Base-by-base conservation (phyloP, 371 early-diverging fungal species). In the Mortierella sp. region DNA sequence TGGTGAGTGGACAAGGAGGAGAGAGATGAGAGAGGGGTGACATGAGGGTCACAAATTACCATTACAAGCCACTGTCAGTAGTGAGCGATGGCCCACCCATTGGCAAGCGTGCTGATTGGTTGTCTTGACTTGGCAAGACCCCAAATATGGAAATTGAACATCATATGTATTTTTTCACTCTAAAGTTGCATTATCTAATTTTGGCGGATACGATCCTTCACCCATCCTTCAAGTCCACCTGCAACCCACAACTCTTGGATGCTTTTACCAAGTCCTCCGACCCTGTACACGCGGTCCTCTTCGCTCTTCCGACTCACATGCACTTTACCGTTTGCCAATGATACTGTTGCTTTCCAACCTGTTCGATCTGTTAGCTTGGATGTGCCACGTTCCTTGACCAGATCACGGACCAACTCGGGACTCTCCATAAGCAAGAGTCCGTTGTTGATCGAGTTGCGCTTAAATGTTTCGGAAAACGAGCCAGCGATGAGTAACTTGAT, bases 401-500 rank as follows among this genome's bases (percentile, higher is more conserved):
- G 80, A 68, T 91, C 91, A 22, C 86, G 66, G 17, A 97, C 94
- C 7, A 98, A 84, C 59, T 88, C 90, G 4, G 96, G 94, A n/a
- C 90, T 89, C 81, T 96, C 97, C 47, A 97, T 89, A 54, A 95
- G 88, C 42, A 96, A 80, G 17, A 98, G 86, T 5, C 96, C 97
- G 82, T 98, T 98, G 88, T 98, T 98, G 79, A 98, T 93, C 22
- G 97, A 96, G 70, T 98, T 98, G 59, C 98, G 93, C 87, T 97
- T 98, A 84, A 95, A 98, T 1, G 95, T 98, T 78, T 98, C 97
- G 19, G 94, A 94, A 70, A 95, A 95, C 15, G 96, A 95, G 2
- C 94, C 96, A 45, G 96, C 96, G 32, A 98, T 85, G 62, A 97
- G 90, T 63, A 95, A 83, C 34, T 88, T 88, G 70, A 98, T 89